A percentile compares a stretch with the other conserved stretches of the same genome.
phyloP scores from a whole-genome alignment of 371 early-diverging fungal genomes.

The Encephalitozoon hellem region DNA sequence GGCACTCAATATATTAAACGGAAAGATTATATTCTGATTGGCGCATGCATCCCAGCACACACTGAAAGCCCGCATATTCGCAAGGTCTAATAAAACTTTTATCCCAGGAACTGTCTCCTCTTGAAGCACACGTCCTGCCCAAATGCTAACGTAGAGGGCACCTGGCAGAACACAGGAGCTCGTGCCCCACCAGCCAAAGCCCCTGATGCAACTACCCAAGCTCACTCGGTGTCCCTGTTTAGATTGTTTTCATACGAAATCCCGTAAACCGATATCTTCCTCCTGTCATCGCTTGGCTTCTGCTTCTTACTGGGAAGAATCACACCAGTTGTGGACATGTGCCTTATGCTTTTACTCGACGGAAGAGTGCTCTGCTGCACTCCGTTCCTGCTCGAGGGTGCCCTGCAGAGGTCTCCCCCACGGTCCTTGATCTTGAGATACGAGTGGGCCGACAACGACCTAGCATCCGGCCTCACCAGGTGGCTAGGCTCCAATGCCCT shows the following conservation, averaged over 20 bases:
- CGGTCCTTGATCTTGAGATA: not conserved
- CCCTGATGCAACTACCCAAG: too few relatives aligned
- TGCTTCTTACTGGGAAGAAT: not conserved
- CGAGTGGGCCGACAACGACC: constrained; percentile 4
- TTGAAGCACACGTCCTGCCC: too few relatives aligned
- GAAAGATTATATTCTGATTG: too few relatives aligned
- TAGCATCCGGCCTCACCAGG: constrained; percentile 17
- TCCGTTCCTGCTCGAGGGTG: not conserved
- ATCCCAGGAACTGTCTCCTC: too few relatives aligned
- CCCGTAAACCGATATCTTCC: constrained; percentile 26
- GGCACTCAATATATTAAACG: too few relatives aligned
- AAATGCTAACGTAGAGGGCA: too few relatives aligned
- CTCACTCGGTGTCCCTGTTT: not conserved
- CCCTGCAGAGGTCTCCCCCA: not conserved
- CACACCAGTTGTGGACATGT: not conserved
- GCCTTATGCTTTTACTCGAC: constrained; percentile 7
- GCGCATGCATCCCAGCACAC: too few relatives aligned
- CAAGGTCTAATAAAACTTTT: too few relatives aligned
- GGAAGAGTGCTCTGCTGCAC: not conserved
- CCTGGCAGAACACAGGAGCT: too few relatives aligned
- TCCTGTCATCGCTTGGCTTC: not conserved
- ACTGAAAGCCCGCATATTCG: too few relatives aligned
- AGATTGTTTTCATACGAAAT: constrained; percentile 30
- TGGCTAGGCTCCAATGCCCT: constrained; percentile 30
- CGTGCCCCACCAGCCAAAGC: too few relatives aligned